A percentile compares a stretch with the other conserved stretches of the same genome.
Evolutionary conservation across 139 green algal species (phyloP).

Genomic region (Pseudopediastrum boryanum): DNA sequence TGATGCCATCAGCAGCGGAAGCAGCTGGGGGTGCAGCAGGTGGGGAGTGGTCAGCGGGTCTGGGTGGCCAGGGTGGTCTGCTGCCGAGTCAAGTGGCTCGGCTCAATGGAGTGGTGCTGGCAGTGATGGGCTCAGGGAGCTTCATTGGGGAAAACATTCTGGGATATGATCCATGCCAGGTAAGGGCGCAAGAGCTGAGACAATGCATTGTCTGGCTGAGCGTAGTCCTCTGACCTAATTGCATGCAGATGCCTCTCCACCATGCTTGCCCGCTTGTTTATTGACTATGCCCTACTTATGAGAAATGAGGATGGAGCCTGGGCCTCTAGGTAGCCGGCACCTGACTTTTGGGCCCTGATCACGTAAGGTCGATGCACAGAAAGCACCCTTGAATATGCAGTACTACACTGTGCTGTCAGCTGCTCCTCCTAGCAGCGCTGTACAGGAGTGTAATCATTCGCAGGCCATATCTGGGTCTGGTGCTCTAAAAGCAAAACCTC

Average conservation of each 20-base stretch:
- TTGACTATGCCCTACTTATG: neutral
- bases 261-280: neutral
- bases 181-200: neutral
- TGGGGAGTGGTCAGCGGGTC: neutral
- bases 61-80: neutral
- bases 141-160: conserved; percentile 36
- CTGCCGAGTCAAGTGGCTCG: neutral
- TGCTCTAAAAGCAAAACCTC: conserved; percentile 7
- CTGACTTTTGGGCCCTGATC: no score
- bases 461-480: no score
- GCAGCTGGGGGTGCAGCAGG: neutral
- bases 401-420: no score
- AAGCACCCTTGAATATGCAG: no score
- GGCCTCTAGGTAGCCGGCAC: no score
- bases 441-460: no score
- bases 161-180: conserved; percentile 13
- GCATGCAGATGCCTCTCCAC: neutral
- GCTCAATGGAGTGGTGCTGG: neutral
- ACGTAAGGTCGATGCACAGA: no score
- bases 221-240: neutral
- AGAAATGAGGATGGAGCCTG: no score
- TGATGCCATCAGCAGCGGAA: no score
- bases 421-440: no score
- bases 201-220: neutral
- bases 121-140: conserved; percentile 21